These are phyloP conservation scores for Cladophialophora yegresii DNA, from an alignment of 2,329 filamentous ascomycete species.

Conservation along the genomic window DNA sequence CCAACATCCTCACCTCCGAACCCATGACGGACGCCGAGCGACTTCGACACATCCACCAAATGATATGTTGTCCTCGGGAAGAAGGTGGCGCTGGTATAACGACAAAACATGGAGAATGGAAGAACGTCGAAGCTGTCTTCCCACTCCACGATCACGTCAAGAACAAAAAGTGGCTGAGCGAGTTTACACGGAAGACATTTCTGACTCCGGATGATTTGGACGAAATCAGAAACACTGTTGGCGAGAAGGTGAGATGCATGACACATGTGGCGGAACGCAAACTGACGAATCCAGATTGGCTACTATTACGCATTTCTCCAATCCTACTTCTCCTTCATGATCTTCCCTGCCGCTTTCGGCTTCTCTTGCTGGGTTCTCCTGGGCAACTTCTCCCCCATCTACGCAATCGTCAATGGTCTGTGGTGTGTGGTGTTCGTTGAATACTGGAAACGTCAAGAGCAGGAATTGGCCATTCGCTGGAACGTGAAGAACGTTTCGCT, in stretches of 20 bases:
- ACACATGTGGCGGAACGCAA: not conserved
- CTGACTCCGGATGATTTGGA: slow-evolving; percentile 68
- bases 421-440: slow-evolving; percentile 91
- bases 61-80: slow-evolving; percentile 71
- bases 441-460: slow-evolving; percentile 93
- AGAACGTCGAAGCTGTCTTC: slow-evolving; percentile 71
- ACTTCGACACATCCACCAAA: slow-evolving; percentile 80
- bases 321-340: slow-evolving; percentile 81
- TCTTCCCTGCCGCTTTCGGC: slow-evolving; percentile 80
- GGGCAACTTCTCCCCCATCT: slow-evolving; percentile 79
- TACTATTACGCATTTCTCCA: slow-evolving; percentile 96
- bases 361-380: slow-evolving; percentile 77
- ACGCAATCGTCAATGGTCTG: slow-evolving; percentile 74
- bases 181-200: slow-evolving; percentile 71
- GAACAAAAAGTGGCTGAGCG: slow-evolving; percentile 73
- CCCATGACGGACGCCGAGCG: slow-evolving; percentile 86
- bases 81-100: slow-evolving; percentile 80
- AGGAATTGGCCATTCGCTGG: slow-evolving; percentile 84
- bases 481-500: slow-evolving; percentile 79
- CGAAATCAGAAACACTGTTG: slow-evolving; percentile 73
- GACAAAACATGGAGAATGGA: slow-evolving; percentile 68
- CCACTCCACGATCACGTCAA: slow-evolving; percentile 75
- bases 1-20: slow-evolving; percentile 67
- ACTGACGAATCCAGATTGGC: slow-evolving; percentile 60
- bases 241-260: slow-evolving; percentile 60